Conservation (phyloP, 495 filamentous ascomycete species). For the Elaphomyces granulatus region DNA sequence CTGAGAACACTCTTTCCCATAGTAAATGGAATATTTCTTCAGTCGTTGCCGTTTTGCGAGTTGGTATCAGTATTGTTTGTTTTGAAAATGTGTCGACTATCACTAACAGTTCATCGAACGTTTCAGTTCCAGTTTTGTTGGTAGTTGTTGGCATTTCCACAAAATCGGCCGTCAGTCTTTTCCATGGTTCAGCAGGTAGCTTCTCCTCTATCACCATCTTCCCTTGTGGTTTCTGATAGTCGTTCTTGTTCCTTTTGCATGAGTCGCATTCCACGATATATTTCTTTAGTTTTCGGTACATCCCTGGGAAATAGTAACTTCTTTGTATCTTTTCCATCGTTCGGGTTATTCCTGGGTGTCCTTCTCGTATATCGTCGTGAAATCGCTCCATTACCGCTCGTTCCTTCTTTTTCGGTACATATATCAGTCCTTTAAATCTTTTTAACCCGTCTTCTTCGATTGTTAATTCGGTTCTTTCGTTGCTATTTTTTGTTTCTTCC, state of each 20-base stretch:
- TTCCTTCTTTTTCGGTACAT: conserved; percentile 2
- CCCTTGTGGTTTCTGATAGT: conserved; percentile 2
- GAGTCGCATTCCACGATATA: conserved; percentile 7
- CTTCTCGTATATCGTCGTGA: neutral
- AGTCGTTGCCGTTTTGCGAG: conserved; percentile 1
- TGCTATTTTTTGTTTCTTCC: conserved; percentile 1
- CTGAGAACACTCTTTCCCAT: conserved; percentile 2
- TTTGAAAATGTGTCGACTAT: conserved; percentile 5
- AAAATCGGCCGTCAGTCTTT: conserved; percentile 14
- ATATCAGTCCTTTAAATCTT: conserved; percentile 5
- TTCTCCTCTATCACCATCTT: conserved; percentile 8
- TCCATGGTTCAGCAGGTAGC: conserved; percentile 3
- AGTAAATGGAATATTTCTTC: conserved; percentile 2
- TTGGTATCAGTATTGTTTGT: conserved; percentile 6
- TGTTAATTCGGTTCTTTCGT: no score
- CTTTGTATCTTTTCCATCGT: conserved; percentile 5
- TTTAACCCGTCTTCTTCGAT: conserved; percentile 2
- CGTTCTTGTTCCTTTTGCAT: conserved; percentile 1
- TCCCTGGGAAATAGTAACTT: conserved; percentile 4
- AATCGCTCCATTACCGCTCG: conserved; percentile 3
- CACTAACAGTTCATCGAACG: conserved; percentile 2
- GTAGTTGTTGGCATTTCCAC: neutral
- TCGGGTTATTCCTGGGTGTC: conserved; percentile 2
- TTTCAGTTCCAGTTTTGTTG: neutral
- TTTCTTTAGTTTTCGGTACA: neutral